Base-by-base conservation (phyloP, 805 yeast species). In the Debaryomyces castellii region DNA sequence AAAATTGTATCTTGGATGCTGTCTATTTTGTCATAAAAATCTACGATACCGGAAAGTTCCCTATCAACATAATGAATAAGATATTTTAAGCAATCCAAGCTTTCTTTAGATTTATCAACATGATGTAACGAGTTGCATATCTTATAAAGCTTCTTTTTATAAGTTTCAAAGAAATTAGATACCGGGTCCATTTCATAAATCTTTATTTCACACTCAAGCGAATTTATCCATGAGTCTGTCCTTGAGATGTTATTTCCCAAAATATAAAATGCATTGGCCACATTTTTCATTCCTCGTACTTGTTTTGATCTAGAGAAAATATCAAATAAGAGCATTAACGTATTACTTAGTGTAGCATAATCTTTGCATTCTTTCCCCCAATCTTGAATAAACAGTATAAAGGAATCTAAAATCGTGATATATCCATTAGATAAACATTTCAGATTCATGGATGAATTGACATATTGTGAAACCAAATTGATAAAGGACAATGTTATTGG, bases 261-360 rank as follows among this genome's bases (percentile, higher is more conserved):
- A 46, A 76, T 73, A 52, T 67, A 78, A 5, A 70, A 57, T 10
- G 80, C 40, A 49, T 75, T 77, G 3, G 82, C 71, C 3, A 80
- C 49, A 52, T 78, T 78, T 40, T 70, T 62, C 5, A 76, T 55
- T 45, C 83, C 57, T 49, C 73, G 77, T 16, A 38, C 43, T 30
- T 66, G 73, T 25, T 59, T 67, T 40, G 58, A 53, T 5, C 48
- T 38, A 16, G 47, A 39, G n/a, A 66, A 44, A 3, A 46, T 50
- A 1, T 20, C 21, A 33, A 60, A 54, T 2, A 53, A 23, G 1
- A 14, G n/a, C 3, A 45, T 25, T 4, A 59, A 41, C 8, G 39
- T 35, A 7, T 33, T 18, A 12, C 32, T 16, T 11, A 42, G 28
- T 6, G 35, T 18, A 8, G 24, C n/a, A n/a, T 18, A 21, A 27